phyloP scores from a whole-genome alignment of 1,139 yeast species.

The Pichia sp. region DNA sequence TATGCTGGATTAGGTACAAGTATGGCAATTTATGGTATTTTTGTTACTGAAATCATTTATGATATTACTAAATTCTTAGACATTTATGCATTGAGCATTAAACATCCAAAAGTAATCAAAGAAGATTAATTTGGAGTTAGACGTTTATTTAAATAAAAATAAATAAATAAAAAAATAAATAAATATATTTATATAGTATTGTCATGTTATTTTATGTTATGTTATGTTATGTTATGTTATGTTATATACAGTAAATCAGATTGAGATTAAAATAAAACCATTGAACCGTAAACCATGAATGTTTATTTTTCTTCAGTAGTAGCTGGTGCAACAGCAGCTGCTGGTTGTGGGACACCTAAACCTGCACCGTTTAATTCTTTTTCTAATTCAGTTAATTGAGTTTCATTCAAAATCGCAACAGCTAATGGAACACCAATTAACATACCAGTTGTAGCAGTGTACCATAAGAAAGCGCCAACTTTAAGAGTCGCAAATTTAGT shows the following conservation, averaged over 20 bases:
- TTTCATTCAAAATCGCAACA: constrained; percentile 83
- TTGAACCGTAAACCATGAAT: too few species aligned
- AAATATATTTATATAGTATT: too few species aligned
- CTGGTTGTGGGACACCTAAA: constrained; percentile 70
- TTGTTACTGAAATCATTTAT: constrained; percentile 72
- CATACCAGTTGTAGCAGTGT: constrained; percentile 73
- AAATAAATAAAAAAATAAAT: too few species aligned
- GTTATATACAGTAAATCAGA: constrained; percentile 1
- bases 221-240: neutral
- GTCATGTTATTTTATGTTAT: neutral
- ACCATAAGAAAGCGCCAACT: constrained; percentile 79
- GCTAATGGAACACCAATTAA: constrained; percentile 91
- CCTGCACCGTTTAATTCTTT: constrained; percentile 84
- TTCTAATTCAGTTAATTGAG: constrained; percentile 88
- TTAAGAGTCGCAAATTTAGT: constrained; percentile 42
- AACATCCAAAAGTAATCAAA: constrained; percentile 45
- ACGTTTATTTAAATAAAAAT: constrained; percentile 1
- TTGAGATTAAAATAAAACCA: too few species aligned
- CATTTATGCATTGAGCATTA: constrained; percentile 78
- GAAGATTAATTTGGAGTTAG: constrained; percentile 1
- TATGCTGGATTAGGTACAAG: constrained; percentile 76
- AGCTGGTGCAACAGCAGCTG: constrained; percentile 36
- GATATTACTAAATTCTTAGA: constrained; percentile 82
- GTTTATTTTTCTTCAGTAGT: constrained; percentile 9
- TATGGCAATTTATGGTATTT: constrained; percentile 71